Percentiles rank a stretch among this genome's conserved stretches.
These are phyloP conservation scores for Emiliania huxleyi DNA, from an alignment of 78 protist species.

Conservation along the genomic window DNA sequence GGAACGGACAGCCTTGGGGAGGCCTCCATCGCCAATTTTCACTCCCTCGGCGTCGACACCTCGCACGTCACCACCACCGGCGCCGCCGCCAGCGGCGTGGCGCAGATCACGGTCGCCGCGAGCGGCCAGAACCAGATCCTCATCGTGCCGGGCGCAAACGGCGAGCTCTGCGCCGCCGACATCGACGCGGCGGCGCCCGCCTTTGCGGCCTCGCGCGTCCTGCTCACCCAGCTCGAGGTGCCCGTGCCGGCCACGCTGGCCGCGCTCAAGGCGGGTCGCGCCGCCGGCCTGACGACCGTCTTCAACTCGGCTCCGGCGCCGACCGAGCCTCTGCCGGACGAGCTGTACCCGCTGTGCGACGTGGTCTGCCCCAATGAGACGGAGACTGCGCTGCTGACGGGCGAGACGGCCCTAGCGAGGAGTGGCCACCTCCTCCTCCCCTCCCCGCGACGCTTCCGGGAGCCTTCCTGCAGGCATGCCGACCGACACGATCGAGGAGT, in stretches of 20 bases:
- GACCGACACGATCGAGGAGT: too few species aligned
- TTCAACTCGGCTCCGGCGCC: too few species aligned
- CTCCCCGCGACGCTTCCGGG: too few species aligned
- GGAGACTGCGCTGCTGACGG: too few species aligned
- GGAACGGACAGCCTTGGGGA: conserved; percentile 46
- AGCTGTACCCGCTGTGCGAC: too few species aligned
- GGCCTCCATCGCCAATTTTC: background rate
- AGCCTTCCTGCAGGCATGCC: too few species aligned
- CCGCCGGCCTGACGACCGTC: too few species aligned
- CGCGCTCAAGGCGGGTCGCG: conserved; percentile 12
- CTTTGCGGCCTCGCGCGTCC: background rate
- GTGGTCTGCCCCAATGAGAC: too few species aligned
- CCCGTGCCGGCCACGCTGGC: conserved; percentile 8
- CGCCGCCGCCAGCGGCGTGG: conserved; percentile 39
- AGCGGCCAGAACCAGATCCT: conserved; percentile 46
- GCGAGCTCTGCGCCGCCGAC: background rate
- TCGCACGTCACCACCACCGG: background rate
- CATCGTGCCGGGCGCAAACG: conserved; percentile 38
- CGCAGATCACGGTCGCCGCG: conserved; percentile 41
- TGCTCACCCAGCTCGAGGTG: conserved; percentile 45
- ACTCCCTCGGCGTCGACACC: background rate
- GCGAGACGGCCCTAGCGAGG: too few species aligned
- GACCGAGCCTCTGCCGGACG: too few species aligned
- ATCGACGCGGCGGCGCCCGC: background rate
- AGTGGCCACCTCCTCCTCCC: too few species aligned